Evolutionary conservation across 2,329 filamentous ascomycete species (phyloP).

Genomic region (Colletotrichum musae): DNA sequence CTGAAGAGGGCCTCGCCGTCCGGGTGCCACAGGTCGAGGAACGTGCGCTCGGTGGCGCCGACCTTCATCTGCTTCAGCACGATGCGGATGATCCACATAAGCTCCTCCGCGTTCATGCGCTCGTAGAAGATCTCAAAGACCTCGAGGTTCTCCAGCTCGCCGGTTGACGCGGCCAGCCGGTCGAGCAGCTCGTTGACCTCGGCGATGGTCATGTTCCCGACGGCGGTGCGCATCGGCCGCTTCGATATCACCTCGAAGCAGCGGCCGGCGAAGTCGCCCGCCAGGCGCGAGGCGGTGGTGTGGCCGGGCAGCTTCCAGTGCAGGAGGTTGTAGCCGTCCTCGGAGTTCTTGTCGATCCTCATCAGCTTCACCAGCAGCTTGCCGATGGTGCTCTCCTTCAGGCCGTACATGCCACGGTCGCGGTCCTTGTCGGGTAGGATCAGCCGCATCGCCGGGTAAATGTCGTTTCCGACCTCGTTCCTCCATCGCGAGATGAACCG

Average conservation of each 20-base stretch:
- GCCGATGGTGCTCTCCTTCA: constrained; percentile 93
- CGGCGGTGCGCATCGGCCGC: constrained; percentile 79
- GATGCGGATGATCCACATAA: constrained; percentile 96
- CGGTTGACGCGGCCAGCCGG: constrained; percentile 78
- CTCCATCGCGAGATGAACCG: constrained; percentile 91
- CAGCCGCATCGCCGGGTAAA: constrained; percentile 92
- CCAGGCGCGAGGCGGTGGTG: constrained; percentile 72
- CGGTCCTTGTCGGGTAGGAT: constrained; percentile 95
- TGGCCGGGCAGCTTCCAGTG: constrained; percentile 94
- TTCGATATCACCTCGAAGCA: constrained; percentile 91
- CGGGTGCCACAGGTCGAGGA: constrained; percentile 86
- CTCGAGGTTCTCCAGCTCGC: constrained; percentile 86
- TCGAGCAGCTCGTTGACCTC: constrained; percentile 93
- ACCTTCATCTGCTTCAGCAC: constrained; percentile 84
- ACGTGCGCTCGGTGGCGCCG: constrained; percentile 87
- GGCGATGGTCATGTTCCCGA: constrained; percentile 86
- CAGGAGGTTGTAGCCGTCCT: constrained; percentile 86
- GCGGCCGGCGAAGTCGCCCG: constrained; percentile 92
- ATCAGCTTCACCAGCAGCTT: constrained; percentile 93
- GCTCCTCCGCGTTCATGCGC: constrained; percentile 92
- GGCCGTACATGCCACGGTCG: constrained; percentile 90
- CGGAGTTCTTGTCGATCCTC: constrained; percentile 91
- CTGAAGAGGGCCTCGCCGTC: constrained; percentile 86
- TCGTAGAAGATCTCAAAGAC: constrained; percentile 89
- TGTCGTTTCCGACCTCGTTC: constrained; percentile 88